Percentiles rank a stretch among this genome's conserved stretches.
These are phyloP conservation scores for Acmispon strigosus DNA, from an alignment of 306 rosid species.

Conservation along the genomic window DNA sequence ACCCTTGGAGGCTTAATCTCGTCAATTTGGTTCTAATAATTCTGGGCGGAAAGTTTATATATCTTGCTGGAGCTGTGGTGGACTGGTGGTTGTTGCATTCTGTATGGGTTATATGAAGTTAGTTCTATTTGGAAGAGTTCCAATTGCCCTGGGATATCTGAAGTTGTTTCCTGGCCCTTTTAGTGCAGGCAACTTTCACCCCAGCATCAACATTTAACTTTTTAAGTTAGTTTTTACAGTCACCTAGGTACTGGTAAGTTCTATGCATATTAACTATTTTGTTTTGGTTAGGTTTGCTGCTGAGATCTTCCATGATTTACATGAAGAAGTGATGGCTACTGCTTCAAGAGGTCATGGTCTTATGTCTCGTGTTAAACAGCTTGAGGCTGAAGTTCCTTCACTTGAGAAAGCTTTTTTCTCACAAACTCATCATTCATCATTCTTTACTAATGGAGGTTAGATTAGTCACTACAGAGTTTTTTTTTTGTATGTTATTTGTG, in stretches of 20 bases:
- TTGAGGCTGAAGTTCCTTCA: conserved; percentile 95
- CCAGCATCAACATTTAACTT: not conserved
- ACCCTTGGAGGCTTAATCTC: not conserved
- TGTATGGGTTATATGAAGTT: not conserved
- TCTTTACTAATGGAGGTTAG: conserved; percentile 76
- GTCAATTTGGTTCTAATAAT: conserved; percentile 4
- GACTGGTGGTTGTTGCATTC: not conserved
- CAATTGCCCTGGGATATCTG: not conserved
- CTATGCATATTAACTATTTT: conserved; percentile 18
- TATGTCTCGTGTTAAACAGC: conserved; percentile 86
- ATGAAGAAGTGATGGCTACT: conserved; percentile 93
- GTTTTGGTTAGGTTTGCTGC: conserved; percentile 80
- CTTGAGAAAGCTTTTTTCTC: conserved; percentile 86
- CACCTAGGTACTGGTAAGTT: conserved; percentile 12
- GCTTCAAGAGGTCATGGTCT: conserved; percentile 90
- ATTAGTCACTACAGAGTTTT: conserved; percentile 9
- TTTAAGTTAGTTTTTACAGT: not conserved
- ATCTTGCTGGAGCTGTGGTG: not conserved
- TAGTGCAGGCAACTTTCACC: not conserved
- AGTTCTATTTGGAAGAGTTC: not conserved
- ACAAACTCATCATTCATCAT: conserved; percentile 71
- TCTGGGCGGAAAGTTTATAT: not conserved
- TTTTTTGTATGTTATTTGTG: conserved; percentile 15
- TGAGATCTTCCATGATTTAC: conserved; percentile 91
- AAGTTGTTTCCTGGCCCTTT: conserved; percentile 4